A percentile compares a stretch with the other conserved stretches of the same genome.
Evolutionary conservation across 257 asterid genomes (phyloP).

Genomic region (Rubia yunnanensis): DNA sequence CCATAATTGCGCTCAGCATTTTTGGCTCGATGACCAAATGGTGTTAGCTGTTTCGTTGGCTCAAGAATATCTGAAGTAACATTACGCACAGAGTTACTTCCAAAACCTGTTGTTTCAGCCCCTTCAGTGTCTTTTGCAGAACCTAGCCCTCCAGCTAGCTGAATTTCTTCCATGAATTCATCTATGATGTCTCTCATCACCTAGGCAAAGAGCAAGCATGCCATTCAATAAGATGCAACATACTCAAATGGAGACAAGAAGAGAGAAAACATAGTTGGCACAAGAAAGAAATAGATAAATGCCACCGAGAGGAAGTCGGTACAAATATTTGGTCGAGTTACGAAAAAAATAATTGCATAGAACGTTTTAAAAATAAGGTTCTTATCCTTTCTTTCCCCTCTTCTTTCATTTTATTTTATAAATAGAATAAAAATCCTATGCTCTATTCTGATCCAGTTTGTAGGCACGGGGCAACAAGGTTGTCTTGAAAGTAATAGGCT

Average conservation of each 20-base stretch:
- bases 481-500: neutral
- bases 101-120: constrained; percentile 25
- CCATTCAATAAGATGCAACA: neutral
- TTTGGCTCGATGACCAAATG: constrained; percentile 14
- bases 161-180: constrained; percentile 76
- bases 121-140: constrained; percentile 30
- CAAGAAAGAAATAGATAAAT: neutral
- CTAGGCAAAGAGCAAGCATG: constrained; percentile 22
- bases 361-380: too few species aligned
- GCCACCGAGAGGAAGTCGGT: neutral
- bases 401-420: neutral
- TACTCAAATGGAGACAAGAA: neutral
- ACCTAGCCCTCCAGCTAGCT: constrained; percentile 39
- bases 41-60: constrained; percentile 21
- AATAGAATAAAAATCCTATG: neutral
- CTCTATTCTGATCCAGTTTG: neutral
- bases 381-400: neutral
- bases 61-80: constrained; percentile 22
- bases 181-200: constrained; percentile 75
- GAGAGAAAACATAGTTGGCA: neutral
- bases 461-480: neutral
- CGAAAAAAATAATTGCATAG: neutral
- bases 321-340: neutral
- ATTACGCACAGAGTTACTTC: constrained; percentile 20
- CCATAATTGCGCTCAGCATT: constrained; percentile 19